Evolutionary conservation across 176 grass and related monocot genomes (phyloP).

Genomic region (Luzula sylvatica): DNA sequence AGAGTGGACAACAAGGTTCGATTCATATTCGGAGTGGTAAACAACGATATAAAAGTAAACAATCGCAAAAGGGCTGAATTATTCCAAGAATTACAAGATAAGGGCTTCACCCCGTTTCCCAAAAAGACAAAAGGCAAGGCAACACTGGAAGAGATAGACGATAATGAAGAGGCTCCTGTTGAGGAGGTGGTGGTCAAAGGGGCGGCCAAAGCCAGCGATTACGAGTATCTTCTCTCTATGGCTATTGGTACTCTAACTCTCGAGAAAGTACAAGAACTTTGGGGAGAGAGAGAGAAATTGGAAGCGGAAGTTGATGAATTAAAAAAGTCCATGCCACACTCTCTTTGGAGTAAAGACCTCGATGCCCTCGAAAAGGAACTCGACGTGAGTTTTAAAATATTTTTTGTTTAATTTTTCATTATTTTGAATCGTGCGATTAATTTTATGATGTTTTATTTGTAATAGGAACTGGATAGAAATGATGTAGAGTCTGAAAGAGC

Average conservation of each 20-base stretch:
- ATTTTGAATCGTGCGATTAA: too few species aligned
- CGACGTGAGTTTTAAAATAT: conserved; percentile 37
- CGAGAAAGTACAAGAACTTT: conserved; percentile 55
- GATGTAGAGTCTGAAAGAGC: conserved; percentile 12
- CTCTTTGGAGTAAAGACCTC: conserved; percentile 73
- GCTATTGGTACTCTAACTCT: conserved; percentile 68
- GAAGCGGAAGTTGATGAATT: conserved; percentile 35
- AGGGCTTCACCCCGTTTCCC: conserved; percentile 47
- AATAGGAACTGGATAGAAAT: conserved; percentile 34
- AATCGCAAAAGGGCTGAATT: conserved; percentile 80
- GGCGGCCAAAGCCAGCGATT: conserved; percentile 29
- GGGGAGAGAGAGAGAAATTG: conserved; percentile 36
- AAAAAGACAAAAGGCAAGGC: conserved; percentile 42
- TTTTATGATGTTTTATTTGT: neutral
- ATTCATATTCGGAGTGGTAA: conserved; percentile 61
- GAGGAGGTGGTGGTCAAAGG: conserved; percentile 5
- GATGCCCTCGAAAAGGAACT: conserved; percentile 66
- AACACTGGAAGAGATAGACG: conserved; percentile 40
- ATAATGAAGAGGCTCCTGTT: conserved; percentile 34
- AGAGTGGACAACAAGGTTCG: conserved; percentile 61
- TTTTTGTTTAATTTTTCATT: neutral
- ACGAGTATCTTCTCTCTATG: conserved; percentile 89
- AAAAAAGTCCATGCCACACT: conserved; percentile 22
- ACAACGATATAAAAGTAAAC: conserved; percentile 41
- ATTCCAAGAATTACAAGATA: conserved; percentile 44